Conservation (phyloP, 1,139 yeast species). For the Lodderomyces pseudojiufengensis region DNA sequence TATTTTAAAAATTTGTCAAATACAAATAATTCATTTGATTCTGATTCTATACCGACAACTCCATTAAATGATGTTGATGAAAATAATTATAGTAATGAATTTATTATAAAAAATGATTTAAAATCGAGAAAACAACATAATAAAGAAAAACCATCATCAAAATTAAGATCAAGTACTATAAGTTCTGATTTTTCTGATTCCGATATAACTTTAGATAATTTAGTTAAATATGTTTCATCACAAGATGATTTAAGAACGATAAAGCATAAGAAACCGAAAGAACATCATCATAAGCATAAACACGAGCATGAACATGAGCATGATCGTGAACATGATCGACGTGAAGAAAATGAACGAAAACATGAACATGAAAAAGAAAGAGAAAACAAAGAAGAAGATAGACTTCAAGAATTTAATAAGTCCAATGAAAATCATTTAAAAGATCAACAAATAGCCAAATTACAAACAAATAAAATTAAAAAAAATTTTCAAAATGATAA, state of each 20-base stretch:
- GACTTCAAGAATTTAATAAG: no score
- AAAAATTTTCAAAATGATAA: conserved; percentile 8
- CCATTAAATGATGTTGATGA: not conserved
- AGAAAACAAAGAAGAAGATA: no score
- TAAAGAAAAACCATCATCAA: not conserved
- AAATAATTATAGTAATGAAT: not conserved
- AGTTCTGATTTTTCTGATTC: conserved; percentile 3
- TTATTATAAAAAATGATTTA: not conserved
- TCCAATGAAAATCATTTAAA: conserved; percentile 6
- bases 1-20: not conserved
- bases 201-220: conserved; percentile 5
- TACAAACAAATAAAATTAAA: conserved; percentile 8
- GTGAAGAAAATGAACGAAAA: conserved; percentile 1
- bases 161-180: not conserved
- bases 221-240: conserved; percentile 3
- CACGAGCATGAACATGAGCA: not conserved
- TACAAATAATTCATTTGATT: not conserved
- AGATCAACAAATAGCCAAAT: conserved; percentile 4
- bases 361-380: not conserved
- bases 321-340: not conserved
- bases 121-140: not conserved
- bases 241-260: conserved; percentile 1
- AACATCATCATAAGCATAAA: no score
- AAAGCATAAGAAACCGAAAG: no score
- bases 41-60: not conserved